Base-by-base conservation (phyloP, 305 asterid species). In the Fraxinus platypoda region DNA sequence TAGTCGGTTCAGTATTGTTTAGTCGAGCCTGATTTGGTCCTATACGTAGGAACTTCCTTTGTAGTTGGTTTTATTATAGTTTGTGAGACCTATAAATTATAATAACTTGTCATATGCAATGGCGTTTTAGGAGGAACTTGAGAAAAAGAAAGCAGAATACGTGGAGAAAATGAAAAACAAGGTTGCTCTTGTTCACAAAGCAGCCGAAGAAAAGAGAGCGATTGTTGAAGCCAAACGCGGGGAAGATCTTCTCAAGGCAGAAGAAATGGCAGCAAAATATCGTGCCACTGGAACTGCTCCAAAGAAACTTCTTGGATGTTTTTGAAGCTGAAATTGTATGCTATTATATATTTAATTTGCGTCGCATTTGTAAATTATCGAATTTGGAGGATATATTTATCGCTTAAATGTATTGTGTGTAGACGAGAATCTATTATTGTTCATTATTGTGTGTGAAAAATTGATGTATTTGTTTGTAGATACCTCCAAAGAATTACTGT, bases 121-220 rank as follows among this genome's bases (percentile, higher is more conserved):
- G 38, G 21, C 25, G 2, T 30, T 85, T 62, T 89, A 92, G 97
- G 92, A 91, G 80, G 75, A 84, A 0, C 64, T 88, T 5, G 97
- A 91, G 75, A 91, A 78, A 83, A 88, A 86, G 85, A 90, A 86
- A 76, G 90, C 88, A 6, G 88, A 87, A 59, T 88, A 82, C 8
- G 87, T 74, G 23, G 93, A 90, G 80, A 92, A 84, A 85, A 88
- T 84, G 88, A 92, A 92, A 84, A 91, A 92, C 80, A 91, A 88
- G 85, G 84, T 59, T 80, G 91, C 88, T 33, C 84, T 79, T 15
- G 37, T 90, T 77, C 93, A 84, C n/a, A 88, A 52, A 76, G 86
- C 79, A 80, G 91, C 93, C 0, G 93, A 91, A 81, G 91, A 92
- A 62, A 91, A 86, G 74, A 87, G 87, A 73, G 91, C 92, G 0